These are phyloP conservation scores for Multifurca ochricompacta DNA, from an alignment of 768 basidiomycete genomes.

Conservation along the genomic window DNA sequence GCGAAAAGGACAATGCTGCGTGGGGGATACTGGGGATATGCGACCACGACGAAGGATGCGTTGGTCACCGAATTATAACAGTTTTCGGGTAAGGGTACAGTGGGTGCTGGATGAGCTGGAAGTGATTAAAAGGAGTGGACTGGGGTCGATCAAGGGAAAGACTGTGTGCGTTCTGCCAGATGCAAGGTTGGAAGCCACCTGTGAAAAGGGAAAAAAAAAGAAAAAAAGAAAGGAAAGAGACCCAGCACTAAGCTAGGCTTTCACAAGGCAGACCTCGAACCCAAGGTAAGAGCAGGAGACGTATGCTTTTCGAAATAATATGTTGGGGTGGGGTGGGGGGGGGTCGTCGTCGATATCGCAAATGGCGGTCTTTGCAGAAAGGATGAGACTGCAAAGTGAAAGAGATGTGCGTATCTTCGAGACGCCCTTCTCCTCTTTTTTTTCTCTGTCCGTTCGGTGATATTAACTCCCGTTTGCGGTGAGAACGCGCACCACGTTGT, in stretches of 20 bases:
- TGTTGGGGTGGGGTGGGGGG: not conserved
- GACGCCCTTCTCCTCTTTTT: constrained; percentile 15
- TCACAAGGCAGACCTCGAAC: constrained; percentile 19
- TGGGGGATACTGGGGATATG: not conserved
- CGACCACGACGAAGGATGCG: constrained; percentile 2
- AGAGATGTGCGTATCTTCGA: constrained; percentile 35
- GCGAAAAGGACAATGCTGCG: not conserved
- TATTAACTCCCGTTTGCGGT: constrained; percentile 29
- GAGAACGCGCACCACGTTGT: constrained; percentile 61
- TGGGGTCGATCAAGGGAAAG: constrained; percentile 21
- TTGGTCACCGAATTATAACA: constrained; percentile 7
- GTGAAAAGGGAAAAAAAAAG: constrained; percentile 2
- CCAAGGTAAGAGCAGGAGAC: constrained; percentile 20
- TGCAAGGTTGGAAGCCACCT: constrained; percentile 15
- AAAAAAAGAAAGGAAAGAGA: not conserved
- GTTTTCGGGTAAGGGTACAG: not conserved
- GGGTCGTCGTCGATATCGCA: constrained; percentile 7
- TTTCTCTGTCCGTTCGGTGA: constrained; percentile 17
- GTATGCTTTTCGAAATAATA: constrained; percentile 10
- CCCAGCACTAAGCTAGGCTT: constrained; percentile 18
- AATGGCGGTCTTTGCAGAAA: constrained; percentile 16
- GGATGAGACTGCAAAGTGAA: constrained; percentile 37
- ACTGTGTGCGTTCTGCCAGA: constrained; percentile 20
- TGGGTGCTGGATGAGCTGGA: constrained; percentile 16
- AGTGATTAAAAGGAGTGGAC: constrained; percentile 14